Percentiles rank a stretch among this genome's conserved stretches.
phyloP scores from a whole-genome alignment of 2,329 filamentous ascomycete genomes.

The Trichoderma sp. region DNA sequence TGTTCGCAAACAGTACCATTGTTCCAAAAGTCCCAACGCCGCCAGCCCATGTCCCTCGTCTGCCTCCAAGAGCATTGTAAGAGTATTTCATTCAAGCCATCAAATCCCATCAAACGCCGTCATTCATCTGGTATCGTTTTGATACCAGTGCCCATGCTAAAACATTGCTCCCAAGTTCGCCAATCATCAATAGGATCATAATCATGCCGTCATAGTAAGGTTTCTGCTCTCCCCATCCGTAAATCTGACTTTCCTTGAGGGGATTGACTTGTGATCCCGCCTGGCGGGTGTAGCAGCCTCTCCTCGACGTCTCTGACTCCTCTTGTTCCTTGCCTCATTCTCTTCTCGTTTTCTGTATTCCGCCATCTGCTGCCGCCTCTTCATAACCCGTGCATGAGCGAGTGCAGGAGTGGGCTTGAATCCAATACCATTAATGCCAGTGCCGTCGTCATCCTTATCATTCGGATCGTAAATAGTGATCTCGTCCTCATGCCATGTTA shows the following conservation, averaged over 20 bases:
- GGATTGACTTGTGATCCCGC: constrained; percentile 35
- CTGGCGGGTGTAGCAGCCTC: constrained; percentile 35
- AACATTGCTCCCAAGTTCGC: not conserved
- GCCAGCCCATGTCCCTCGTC: not conserved
- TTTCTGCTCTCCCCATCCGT: constrained; percentile 45
- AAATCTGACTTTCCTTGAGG: constrained; percentile 46
- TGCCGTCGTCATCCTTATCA: constrained; percentile 68
- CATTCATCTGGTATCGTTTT: not conserved
- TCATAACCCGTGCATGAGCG: constrained; percentile 60
- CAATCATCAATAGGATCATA: constrained; percentile 7
- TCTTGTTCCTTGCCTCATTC: constrained; percentile 59
- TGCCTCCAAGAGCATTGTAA: not conserved
- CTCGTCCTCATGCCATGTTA: constrained; percentile 71
- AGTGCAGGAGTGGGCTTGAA: constrained; percentile 67
- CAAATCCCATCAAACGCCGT: constrained; percentile 8
- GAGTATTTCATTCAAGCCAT: not conserved
- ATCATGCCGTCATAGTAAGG: constrained; percentile 39
- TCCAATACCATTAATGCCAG: constrained; percentile 69
- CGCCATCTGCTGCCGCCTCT: constrained; percentile 62
- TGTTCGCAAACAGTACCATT: not conserved
- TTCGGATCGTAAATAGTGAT: constrained; percentile 68
- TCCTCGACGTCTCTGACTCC: constrained; percentile 56
- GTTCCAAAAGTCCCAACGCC: constrained; percentile 6
- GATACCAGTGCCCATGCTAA: not conserved
- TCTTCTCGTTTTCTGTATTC: constrained; percentile 66